phyloP scores from a whole-genome alignment of 2,329 filamentous ascomycete genomes.

The Penicillium sp. region DNA sequence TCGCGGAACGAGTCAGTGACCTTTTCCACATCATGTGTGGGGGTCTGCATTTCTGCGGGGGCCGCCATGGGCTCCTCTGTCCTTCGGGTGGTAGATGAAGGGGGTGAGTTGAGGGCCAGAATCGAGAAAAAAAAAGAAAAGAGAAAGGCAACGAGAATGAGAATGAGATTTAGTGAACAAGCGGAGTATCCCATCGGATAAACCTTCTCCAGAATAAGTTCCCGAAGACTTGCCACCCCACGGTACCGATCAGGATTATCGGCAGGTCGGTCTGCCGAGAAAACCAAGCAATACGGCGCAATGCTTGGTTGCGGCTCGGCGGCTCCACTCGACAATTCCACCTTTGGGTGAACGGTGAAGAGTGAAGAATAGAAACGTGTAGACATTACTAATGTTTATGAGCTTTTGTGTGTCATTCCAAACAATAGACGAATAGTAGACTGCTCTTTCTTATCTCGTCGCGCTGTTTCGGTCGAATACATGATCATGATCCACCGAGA shows the following conservation, averaged over 20 bases:
- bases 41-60: background rate
- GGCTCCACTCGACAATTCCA: constrained; percentile 3
- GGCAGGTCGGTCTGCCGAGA: constrained; percentile 4
- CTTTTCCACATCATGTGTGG: constrained; percentile 13
- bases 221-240: background rate
- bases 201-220: background rate
- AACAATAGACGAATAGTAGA: background rate
- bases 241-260: background rate
- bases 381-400: background rate
- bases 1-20: constrained; percentile 11
- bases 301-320: constrained; percentile 6
- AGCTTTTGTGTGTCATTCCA: background rate
- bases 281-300: constrained; percentile 4
- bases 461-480: background rate
- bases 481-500: background rate
- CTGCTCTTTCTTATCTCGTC: background rate
- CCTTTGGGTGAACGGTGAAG: constrained; percentile 1
- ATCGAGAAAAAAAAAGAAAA: background rate
- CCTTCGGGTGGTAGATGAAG: background rate
- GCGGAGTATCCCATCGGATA: background rate
- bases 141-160: background rate
- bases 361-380: too few species aligned
- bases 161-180: background rate
- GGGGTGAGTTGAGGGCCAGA: background rate
- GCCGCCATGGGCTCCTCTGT: constrained; percentile 3